These are phyloP conservation scores for Panicum virgatum DNA, from an alignment of 202 grass and related monocot species.

Conservation along the genomic window DNA sequence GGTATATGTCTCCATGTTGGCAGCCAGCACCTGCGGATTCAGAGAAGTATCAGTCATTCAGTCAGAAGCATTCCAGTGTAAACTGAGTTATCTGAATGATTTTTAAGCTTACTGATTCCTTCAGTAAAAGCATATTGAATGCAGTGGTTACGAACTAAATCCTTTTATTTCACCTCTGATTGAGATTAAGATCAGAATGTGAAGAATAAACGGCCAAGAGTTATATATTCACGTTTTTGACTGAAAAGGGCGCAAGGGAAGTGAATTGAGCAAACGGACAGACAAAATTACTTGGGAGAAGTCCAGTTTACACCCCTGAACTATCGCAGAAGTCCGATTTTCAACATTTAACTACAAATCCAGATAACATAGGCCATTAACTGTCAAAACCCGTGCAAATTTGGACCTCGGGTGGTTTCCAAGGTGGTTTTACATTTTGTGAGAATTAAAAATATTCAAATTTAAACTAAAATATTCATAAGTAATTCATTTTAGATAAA, in stretches of 20 bases:
- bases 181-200: neutral
- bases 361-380: too few relatives aligned
- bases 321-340: too few relatives aligned
- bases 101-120: neutral
- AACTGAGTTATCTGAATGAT: neutral
- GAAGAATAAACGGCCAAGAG: neutral
- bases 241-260: neutral
- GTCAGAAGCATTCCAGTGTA: neutral
- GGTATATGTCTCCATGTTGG: slow-evolving; percentile 57
- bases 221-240: neutral
- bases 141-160: neutral
- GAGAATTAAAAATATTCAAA: too few relatives aligned
- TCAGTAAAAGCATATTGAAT: neutral
- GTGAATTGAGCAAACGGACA: neutral
- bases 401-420: too few relatives aligned
- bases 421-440: too few relatives aligned
- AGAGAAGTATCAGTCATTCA: neutral
- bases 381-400: too few relatives aligned
- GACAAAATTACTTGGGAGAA: neutral
- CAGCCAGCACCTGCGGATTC: slow-evolving; percentile 38
- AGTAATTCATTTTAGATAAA: too few relatives aligned
- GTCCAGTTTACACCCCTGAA: too few relatives aligned
- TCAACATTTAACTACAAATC: too few relatives aligned
- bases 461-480: too few relatives aligned
- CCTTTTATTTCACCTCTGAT: neutral